Conservation (phyloP, 108 stramenopile species). For the Fragilariopsis cylindrus region DNA sequence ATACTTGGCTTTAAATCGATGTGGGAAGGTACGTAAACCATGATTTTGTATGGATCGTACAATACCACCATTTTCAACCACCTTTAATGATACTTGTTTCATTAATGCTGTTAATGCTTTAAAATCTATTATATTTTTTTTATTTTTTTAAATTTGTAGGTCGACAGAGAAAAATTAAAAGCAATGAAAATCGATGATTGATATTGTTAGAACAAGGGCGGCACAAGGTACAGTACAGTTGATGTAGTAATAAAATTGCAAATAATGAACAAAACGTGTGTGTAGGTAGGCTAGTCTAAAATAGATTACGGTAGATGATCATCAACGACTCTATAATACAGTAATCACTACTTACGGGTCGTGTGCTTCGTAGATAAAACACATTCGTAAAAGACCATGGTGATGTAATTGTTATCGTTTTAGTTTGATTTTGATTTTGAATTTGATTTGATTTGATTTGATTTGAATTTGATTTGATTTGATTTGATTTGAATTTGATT, state of each 20-base stretch:
- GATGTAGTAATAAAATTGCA: neutral
- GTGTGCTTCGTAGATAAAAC: constrained; percentile 78
- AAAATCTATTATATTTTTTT: constrained; percentile 41
- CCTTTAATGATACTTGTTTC: constrained; percentile 71
- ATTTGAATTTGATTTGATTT: too few relatives aligned
- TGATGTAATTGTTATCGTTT: neutral
- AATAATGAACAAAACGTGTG: neutral
- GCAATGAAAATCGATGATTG: neutral
- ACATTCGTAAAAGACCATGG: constrained; percentile 86
- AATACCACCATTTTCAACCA: constrained; percentile 81
- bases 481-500: too few relatives aligned
- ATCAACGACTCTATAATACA: neutral
- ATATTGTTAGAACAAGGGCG: neutral
- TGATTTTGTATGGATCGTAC: constrained; percentile 87
- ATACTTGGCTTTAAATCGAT: constrained; percentile 81
- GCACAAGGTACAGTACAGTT: neutral
- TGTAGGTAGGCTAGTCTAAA: too few relatives aligned
- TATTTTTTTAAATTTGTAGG: neutral
- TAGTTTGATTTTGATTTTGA: neutral
- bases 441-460: neutral
- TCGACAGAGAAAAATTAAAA: neutral
- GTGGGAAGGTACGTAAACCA: constrained; percentile 83
- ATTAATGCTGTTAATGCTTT: constrained; percentile 57
- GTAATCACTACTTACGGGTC: constrained; percentile 56
- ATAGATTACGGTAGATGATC: too few relatives aligned